phyloP scores from a whole-genome alignment of 495 filamentous ascomycete species.

The Haplographium delicatum region DNA sequence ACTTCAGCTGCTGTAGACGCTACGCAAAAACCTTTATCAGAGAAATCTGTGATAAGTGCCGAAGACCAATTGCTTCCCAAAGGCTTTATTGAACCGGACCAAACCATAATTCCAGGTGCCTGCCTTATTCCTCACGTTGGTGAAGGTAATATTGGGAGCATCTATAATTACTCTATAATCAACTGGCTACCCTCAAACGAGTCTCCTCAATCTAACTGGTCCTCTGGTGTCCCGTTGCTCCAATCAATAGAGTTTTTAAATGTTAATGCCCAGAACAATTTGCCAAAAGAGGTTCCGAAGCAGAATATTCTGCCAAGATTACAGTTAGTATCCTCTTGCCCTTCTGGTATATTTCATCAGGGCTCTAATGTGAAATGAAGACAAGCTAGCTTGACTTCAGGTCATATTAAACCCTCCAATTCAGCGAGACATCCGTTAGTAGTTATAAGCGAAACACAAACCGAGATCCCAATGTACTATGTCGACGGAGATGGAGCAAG shows the following conservation, averaged over 20 bases:
- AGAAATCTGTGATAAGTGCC: background rate
- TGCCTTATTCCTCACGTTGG: background rate
- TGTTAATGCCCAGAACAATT: background rate
- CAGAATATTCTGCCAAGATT: no score
- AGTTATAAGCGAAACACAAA: background rate
- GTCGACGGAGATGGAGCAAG: conserved; percentile 34
- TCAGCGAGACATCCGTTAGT: background rate
- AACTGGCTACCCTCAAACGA: background rate
- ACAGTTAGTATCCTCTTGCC: no score
- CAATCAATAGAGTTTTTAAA: background rate
- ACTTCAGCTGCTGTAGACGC: background rate
- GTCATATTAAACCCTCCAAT: no score
- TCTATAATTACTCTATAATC: background rate
- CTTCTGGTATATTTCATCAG: no score
- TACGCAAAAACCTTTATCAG: background rate
- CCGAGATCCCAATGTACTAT: conserved; percentile 12
- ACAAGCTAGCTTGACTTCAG: no score
- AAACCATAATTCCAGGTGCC: background rate
- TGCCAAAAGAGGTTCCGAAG: background rate
- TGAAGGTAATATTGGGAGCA: background rate
- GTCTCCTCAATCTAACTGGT: background rate
- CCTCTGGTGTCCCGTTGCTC: background rate
- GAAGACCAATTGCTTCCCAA: background rate
- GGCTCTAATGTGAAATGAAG: no score
- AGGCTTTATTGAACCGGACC: background rate